phyloP scores from a whole-genome alignment of 306 rosid genomes.

The Morella rubra region DNA sequence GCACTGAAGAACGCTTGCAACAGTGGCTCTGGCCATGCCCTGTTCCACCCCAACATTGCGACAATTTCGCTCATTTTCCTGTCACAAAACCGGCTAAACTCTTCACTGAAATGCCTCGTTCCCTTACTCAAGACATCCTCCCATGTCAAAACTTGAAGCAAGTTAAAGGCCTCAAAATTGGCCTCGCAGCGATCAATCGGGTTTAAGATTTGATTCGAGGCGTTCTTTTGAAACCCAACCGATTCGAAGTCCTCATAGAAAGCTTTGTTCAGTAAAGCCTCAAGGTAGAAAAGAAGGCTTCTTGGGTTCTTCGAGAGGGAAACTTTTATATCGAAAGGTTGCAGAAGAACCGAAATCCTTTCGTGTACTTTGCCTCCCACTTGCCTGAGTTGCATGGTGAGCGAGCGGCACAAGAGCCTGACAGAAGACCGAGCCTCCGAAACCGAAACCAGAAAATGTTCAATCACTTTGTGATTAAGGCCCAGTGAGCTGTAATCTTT shows the following conservation, averaged over 20 bases:
- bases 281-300: constrained; percentile 56
- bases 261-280: constrained; percentile 65
- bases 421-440: constrained; percentile 69
- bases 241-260: constrained; percentile 90
- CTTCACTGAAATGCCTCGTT: constrained; percentile 90
- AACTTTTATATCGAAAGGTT: constrained; percentile 62
- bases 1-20: constrained; percentile 90
- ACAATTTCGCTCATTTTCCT: constrained; percentile 96
- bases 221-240: constrained; percentile 60
- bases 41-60: constrained; percentile 84
- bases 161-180: constrained; percentile 46
- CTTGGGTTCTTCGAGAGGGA: constrained; percentile 64
- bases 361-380: constrained; percentile 68
- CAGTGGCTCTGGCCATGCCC: constrained; percentile 92
- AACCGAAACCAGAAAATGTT: constrained; percentile 60
- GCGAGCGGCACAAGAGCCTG: constrained; percentile 63
- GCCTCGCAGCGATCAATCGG: constrained; percentile 65
- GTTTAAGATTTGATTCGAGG: constrained; percentile 45
- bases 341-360: constrained; percentile 60
- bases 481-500: background rate
- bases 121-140: constrained; percentile 86
- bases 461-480: constrained; percentile 34
- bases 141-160: constrained; percentile 72
- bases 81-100: constrained; percentile 87
- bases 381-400: constrained; percentile 74